Evolutionary conservation across 2,329 filamentous ascomycete genomes (phyloP).

Genomic region (Zarea fungicola): DNA sequence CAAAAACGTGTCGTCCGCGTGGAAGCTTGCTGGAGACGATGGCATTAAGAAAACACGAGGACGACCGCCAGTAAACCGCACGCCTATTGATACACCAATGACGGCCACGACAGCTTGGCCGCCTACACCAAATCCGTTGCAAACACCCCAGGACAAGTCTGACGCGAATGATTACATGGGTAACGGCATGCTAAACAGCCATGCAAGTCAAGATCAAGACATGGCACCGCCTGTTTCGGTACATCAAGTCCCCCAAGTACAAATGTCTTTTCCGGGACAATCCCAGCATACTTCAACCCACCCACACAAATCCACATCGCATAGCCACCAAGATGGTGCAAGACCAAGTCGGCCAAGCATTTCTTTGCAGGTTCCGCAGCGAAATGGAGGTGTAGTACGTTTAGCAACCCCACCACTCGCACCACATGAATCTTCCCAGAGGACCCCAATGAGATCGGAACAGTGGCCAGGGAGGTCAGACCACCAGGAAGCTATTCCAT

Average conservation of each 20-base stretch:
- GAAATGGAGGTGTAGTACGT: conserved; percentile 54
- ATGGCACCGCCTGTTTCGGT: conserved; percentile 58
- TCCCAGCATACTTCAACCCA: background rate
- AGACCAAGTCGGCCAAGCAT: conserved; percentile 33
- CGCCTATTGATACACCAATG: conserved; percentile 58
- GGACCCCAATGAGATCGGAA: background rate
- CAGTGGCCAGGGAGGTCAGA: background rate
- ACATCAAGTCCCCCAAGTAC: conserved; percentile 27
- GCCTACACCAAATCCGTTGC: conserved; percentile 26
- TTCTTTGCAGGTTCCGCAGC: conserved; percentile 41
- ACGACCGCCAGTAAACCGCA: conserved; percentile 65
- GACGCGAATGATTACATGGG: background rate
- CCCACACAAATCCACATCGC: conserved; percentile 4
- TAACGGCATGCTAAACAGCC: conserved; percentile 36
- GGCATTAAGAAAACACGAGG: conserved; percentile 69
- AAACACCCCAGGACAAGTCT: background rate
- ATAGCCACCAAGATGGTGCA: background rate
- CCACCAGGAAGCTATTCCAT: background rate
- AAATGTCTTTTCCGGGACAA: background rate
- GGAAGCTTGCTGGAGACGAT: conserved; percentile 62
- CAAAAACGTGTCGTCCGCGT: conserved; percentile 82
- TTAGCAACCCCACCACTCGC: conserved; percentile 54
- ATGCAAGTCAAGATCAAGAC: conserved; percentile 60
- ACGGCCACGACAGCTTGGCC: conserved; percentile 55
- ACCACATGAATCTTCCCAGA: conserved; percentile 7